Conservation (phyloP, 306 rosid genomes). For the Cucurbita maxima region DNA sequence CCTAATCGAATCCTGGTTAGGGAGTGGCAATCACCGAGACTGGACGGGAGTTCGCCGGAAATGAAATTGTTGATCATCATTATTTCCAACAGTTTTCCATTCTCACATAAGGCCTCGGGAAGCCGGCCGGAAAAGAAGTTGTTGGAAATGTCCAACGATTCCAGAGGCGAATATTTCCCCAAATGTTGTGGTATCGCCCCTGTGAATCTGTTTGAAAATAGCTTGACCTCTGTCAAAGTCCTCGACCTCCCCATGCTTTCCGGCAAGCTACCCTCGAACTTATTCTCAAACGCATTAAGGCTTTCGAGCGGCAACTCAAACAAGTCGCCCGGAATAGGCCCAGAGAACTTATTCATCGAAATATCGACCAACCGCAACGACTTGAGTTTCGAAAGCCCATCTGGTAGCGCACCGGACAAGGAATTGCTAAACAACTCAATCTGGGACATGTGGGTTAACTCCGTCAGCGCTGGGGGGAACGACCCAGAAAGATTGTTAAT, state of each 20-base stretch:
- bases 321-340: slow-evolving; percentile 53
- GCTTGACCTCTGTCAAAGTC: slow-evolving; percentile 37
- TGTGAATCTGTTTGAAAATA: slow-evolving; percentile 40
- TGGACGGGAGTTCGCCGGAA: slow-evolving; percentile 48
- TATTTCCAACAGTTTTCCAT: slow-evolving; percentile 43
- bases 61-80: slow-evolving; percentile 43
- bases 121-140: slow-evolving; percentile 47
- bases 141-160: slow-evolving; percentile 50
- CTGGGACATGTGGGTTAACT: slow-evolving; percentile 33
- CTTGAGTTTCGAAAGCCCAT: slow-evolving; percentile 49
- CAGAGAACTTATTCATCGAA: slow-evolving; percentile 54
- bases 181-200: slow-evolving; percentile 54
- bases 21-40: slow-evolving; percentile 41
- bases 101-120: slow-evolving; percentile 43
- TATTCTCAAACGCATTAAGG: slow-evolving; percentile 63
- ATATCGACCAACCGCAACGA: slow-evolving; percentile 48
- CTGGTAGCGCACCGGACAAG: slow-evolving; percentile 50
- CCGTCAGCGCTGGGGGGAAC: slow-evolving; percentile 40
- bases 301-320: slow-evolving; percentile 50
- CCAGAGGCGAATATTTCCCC: slow-evolving; percentile 45
- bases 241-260: slow-evolving; percentile 47
- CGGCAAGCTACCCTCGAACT: slow-evolving; percentile 49
- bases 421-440: slow-evolving; percentile 75
- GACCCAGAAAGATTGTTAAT: slow-evolving; percentile 38
- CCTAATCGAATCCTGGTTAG: slow-evolving; percentile 51